Conservation (phyloP, 305 asterid genomes). For the Vinca major region DNA sequence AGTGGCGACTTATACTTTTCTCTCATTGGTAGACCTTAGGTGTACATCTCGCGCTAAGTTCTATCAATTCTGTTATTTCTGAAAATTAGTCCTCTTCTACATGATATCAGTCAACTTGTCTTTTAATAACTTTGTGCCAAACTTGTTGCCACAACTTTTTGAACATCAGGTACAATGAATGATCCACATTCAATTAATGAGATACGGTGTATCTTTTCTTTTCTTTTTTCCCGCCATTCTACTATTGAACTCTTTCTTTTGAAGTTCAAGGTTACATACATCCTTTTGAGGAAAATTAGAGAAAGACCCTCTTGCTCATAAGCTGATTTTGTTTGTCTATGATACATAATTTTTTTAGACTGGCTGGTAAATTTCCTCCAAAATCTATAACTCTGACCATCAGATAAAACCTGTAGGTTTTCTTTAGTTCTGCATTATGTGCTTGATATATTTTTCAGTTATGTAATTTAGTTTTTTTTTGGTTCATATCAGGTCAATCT, state of each 20-base stretch:
- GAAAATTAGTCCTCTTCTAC: neutral
- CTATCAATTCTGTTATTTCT: neutral
- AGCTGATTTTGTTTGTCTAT: neutral
- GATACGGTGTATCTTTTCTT: no score
- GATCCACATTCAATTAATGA: no score
- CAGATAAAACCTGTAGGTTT: neutral
- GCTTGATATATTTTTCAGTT: neutral
- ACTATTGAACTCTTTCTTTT: no score
- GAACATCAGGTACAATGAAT: no score
- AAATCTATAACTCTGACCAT: neutral
- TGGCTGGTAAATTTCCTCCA: neutral
- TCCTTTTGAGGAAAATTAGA: no score
- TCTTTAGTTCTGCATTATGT: neutral
- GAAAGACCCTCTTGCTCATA: neutral
- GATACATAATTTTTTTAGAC: neutral
- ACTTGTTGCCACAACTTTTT: neutral
- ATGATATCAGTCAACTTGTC: neutral
- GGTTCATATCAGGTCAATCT: neutral
- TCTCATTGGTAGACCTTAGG: neutral
- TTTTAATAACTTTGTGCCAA: neutral
- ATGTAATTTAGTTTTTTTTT: neutral
- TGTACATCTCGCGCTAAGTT: neutral
- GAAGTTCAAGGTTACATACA: no score
- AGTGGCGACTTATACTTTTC: neutral
- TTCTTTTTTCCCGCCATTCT: no score